Evolutionary conservation across 441 rosid genomes (phyloP).

Genomic region (Erodium moschatum): DNA sequence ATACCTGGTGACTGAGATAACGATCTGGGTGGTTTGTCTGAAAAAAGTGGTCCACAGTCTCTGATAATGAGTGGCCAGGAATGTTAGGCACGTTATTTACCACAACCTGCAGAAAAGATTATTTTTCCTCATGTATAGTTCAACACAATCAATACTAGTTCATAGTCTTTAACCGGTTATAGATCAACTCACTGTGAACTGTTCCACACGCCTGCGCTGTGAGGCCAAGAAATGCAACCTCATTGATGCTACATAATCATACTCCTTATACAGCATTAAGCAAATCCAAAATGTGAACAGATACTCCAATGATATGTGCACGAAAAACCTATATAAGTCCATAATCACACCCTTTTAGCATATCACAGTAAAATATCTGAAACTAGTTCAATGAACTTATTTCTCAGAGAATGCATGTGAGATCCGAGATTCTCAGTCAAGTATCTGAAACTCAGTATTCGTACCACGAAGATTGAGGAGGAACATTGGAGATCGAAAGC

Average conservation of each 20-base stretch:
- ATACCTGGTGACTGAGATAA: constrained; percentile 87
- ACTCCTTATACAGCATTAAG: constrained; percentile 86
- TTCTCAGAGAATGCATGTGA: too few species aligned
- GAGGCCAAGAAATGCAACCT: constrained; percentile 78
- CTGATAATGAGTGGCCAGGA: constrained; percentile 47
- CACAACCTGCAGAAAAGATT: constrained; percentile 53
- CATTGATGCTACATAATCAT: constrained; percentile 63
- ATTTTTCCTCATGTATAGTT: neutral
- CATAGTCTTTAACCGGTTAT: neutral
- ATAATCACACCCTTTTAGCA: constrained; percentile 12
- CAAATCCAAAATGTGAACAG: constrained; percentile 82
- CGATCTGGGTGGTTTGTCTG: constrained; percentile 74
- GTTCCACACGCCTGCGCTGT: constrained; percentile 68
- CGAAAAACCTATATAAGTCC: constrained; percentile 63
- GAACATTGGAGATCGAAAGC: constrained; percentile 91
- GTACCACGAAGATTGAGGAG: constrained; percentile 61
- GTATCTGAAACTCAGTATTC: too few species aligned
- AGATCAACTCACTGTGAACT: constrained; percentile 75
- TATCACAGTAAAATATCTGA: neutral
- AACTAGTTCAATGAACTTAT: too few species aligned
- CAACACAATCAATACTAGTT: neutral
- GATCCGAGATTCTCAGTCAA: too few species aligned
- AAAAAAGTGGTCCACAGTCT: constrained; percentile 67
- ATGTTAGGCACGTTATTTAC: constrained; percentile 71
- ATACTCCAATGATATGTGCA: constrained; percentile 78